Percentiles rank a stretch among this genome's conserved stretches.
phyloP scores from a whole-genome alignment of 2,329 filamentous ascomycete species.

The Phaeoacremonium minimum region DNA sequence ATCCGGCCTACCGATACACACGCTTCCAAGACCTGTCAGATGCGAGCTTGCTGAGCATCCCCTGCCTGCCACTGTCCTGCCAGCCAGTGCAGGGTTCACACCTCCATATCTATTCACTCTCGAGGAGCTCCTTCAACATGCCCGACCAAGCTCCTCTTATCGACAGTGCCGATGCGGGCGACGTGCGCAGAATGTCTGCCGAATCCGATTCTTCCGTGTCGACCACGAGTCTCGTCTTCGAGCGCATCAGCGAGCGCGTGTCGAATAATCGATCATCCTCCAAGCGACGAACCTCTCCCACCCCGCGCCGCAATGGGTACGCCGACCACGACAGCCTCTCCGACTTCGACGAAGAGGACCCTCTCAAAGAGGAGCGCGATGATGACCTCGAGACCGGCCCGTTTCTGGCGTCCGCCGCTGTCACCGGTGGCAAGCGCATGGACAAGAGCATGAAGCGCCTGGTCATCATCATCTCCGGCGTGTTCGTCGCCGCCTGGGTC shows the following conservation, averaged over 20 bases:
- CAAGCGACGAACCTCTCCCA: conserved; percentile 9
- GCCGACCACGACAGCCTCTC: conserved; percentile 22
- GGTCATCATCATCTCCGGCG: conserved; percentile 54
- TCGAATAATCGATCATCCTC: conserved; percentile 12
- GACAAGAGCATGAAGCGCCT: conserved; percentile 62
- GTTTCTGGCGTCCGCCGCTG: conserved; percentile 38
- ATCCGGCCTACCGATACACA: too few species aligned
- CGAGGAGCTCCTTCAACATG: not conserved
- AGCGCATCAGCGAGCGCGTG: conserved; percentile 61
- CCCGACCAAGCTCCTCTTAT: conserved; percentile 6
- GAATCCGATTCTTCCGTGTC: conserved; percentile 73
- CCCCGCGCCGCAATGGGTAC: conserved; percentile 11
- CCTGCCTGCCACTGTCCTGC: not conserved
- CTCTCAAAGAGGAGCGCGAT: conserved; percentile 34
- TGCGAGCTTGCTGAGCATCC: not conserved
- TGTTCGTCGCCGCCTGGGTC: conserved; percentile 66
- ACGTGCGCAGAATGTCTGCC: conserved; percentile 34
- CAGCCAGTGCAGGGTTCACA: not conserved
- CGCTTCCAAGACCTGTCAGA: too few species aligned
- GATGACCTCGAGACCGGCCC: conserved; percentile 49
- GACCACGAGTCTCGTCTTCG: conserved; percentile 78
- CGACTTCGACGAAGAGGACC: conserved; percentile 39
- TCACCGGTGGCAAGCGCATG: conserved; percentile 46
- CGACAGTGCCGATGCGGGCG: conserved; percentile 3
- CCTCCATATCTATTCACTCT: too few species aligned